phyloP scores from a whole-genome alignment of 495 filamentous ascomycete genomes.

The Penicillium cinerascens region DNA sequence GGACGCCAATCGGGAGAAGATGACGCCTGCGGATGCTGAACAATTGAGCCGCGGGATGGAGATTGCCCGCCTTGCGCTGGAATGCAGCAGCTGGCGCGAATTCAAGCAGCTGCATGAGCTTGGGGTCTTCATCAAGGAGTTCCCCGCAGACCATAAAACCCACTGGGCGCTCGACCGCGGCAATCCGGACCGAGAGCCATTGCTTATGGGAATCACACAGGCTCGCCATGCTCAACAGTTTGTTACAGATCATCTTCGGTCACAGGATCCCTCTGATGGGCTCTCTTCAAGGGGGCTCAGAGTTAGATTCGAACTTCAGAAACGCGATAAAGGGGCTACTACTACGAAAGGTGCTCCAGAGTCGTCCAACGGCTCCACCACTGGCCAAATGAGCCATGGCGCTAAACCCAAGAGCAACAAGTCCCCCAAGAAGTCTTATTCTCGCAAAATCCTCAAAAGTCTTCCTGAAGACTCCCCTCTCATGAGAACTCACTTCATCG shows the following conservation, averaged over 20 bases:
- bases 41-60: conserved; percentile 59
- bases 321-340: conserved; percentile 16
- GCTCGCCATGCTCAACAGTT: conserved; percentile 55
- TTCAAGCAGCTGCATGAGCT: conserved; percentile 72
- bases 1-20: conserved; percentile 44
- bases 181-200: conserved; percentile 20
- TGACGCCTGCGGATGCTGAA: conserved; percentile 55
- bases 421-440: conserved; percentile 34
- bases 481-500: conserved; percentile 60
- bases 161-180: conserved; percentile 61
- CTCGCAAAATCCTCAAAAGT: conserved; percentile 28
- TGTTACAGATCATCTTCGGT: conserved; percentile 51
- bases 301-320: conserved; percentile 28
- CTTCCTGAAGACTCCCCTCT: conserved; percentile 52
- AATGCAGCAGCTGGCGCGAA: conserved; percentile 58
- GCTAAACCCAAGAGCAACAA: conserved; percentile 27
- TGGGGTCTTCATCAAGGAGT: conserved; percentile 64
- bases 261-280: conserved; percentile 46
- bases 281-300: conserved; percentile 37
- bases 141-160: conserved; percentile 48
- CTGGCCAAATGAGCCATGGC: conserved; percentile 12
- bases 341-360: conserved; percentile 16
- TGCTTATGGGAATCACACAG: conserved; percentile 55
- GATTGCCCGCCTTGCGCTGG: conserved; percentile 56
- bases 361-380: conserved; percentile 9